Conservation (phyloP, 108 stramenopile genomes). For the Stephanodiscus minutulus region DNA sequence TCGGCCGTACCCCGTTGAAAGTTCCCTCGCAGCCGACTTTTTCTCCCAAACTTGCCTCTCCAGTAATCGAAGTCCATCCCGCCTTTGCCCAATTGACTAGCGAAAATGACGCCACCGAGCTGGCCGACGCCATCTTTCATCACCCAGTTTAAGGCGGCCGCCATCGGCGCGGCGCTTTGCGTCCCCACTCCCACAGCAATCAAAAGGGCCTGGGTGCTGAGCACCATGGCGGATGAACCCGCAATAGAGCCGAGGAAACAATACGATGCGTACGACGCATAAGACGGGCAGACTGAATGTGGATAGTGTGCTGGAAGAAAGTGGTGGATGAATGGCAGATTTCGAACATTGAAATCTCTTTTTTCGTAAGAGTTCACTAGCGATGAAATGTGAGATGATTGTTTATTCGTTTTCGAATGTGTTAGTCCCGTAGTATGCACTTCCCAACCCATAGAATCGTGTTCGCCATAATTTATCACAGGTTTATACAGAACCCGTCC, state of each 20-base stretch:
- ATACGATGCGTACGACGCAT: slow-evolving; percentile 65
- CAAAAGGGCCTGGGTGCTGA: slow-evolving; percentile 90
- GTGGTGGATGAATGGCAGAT: slow-evolving; percentile 51
- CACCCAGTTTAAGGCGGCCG: slow-evolving; percentile 97
- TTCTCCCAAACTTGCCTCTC: slow-evolving; percentile 18
- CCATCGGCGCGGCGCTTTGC: slow-evolving; percentile 85
- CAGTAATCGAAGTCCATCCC: slow-evolving; percentile 45
- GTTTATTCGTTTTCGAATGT: neutral
- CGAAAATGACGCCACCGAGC: slow-evolving; percentile 92
- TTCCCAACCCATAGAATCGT: slow-evolving; percentile 23
- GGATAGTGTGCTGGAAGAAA: slow-evolving; percentile 86
- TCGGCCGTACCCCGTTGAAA: slow-evolving; percentile 68
- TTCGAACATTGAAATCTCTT: slow-evolving; percentile 29
- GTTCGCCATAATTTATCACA: slow-evolving; percentile 1
- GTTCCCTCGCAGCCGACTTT: slow-evolving; percentile 19
- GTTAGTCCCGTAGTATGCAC: neutral
- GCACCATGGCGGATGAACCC: slow-evolving; percentile 83
- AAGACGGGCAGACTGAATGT: slow-evolving; percentile 69
- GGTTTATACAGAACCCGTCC: slow-evolving; percentile 22
- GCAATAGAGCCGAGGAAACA: slow-evolving; percentile 68
- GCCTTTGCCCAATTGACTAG: slow-evolving; percentile 75
- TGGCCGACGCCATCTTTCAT: slow-evolving; percentile 97
- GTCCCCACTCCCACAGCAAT: slow-evolving; percentile 91
- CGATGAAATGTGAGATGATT: slow-evolving; percentile 12
- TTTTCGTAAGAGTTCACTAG: neutral